These are phyloP conservation scores for Avena insularis DNA, from an alignment of 176 grass and related monocot species.

Conservation along the genomic window DNA sequence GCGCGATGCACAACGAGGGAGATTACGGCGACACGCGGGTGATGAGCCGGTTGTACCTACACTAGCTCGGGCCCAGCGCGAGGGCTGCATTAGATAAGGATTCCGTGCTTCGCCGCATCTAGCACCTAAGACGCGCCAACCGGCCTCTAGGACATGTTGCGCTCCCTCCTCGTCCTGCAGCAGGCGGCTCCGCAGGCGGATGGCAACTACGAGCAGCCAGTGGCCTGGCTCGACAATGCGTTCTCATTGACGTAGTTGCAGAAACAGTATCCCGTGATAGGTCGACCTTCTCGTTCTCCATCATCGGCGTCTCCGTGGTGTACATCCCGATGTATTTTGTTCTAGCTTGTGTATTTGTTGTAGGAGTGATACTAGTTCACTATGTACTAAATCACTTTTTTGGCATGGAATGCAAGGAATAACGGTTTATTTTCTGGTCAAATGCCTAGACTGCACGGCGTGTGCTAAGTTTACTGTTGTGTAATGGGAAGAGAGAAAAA, in stretches of 20 bases:
- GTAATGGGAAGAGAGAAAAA: too few relatives aligned
- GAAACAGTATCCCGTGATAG: not conserved
- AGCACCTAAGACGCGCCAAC: conserved; percentile 68
- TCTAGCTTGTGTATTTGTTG: too few relatives aligned
- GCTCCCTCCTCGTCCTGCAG: conserved; percentile 41
- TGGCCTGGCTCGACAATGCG: conserved; percentile 59
- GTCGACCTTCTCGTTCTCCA: not conserved
- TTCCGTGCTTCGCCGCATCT: conserved; percentile 73
- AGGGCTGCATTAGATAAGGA: conserved; percentile 59
- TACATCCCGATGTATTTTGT: not conserved
- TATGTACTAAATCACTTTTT: too few relatives aligned
- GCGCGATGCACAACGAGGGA: not conserved
- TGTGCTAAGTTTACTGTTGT: too few relatives aligned
- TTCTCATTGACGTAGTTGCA: conserved; percentile 65
- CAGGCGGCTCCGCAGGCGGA: conserved; percentile 27
- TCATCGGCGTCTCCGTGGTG: not conserved
- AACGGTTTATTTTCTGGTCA: too few relatives aligned
- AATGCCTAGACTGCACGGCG: too few relatives aligned
- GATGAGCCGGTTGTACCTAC: conserved; percentile 62
- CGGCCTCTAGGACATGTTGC: conserved; percentile 38
- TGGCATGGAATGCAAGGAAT: too few relatives aligned
- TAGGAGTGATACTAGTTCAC: too few relatives aligned
- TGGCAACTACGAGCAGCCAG: conserved; percentile 28
- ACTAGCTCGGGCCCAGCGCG: conserved; percentile 14
- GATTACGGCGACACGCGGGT: not conserved